Conservation (phyloP, 2,329 filamentous ascomycete species). For the Colletotrichum phormii region DNA sequence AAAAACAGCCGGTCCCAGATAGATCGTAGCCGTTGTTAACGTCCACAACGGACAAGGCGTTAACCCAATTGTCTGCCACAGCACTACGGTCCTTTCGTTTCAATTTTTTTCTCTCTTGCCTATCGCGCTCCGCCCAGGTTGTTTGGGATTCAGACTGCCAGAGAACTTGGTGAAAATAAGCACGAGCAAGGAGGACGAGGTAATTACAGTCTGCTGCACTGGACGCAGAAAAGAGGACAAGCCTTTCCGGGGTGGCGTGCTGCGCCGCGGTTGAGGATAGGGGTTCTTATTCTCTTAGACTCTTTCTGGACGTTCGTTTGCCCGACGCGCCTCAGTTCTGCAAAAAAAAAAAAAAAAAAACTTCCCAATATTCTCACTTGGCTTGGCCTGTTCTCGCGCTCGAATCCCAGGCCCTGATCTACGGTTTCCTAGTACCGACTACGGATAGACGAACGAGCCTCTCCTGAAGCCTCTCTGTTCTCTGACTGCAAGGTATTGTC, state of each 20-base stretch:
- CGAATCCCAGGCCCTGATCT: neutral
- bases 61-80: neutral
- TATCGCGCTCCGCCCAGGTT: constrained; percentile 16
- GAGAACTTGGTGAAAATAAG: neutral
- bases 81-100: constrained; percentile 7
- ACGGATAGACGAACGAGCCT: neutral
- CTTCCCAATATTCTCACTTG: neutral
- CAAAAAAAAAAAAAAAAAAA: too few relatives aligned
- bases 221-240: neutral
- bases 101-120: neutral
- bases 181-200: constrained; percentile 6
- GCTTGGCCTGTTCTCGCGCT: neutral
- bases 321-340: constrained; percentile 5
- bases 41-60: neutral
- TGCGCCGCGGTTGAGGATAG: constrained; percentile 23
- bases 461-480: neutral
- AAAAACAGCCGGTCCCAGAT: neutral
- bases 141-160: constrained; percentile 8
- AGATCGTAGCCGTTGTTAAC: neutral
- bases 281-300: constrained; percentile 17
- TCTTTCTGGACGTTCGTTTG: neutral
- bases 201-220: constrained; percentile 10
- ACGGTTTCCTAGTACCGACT: neutral
- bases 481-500: too few relatives aligned
- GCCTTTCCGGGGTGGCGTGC: constrained; percentile 13